phyloP scores from a whole-genome alignment of 148 eudicot species.

The Silene uniflora region DNA sequence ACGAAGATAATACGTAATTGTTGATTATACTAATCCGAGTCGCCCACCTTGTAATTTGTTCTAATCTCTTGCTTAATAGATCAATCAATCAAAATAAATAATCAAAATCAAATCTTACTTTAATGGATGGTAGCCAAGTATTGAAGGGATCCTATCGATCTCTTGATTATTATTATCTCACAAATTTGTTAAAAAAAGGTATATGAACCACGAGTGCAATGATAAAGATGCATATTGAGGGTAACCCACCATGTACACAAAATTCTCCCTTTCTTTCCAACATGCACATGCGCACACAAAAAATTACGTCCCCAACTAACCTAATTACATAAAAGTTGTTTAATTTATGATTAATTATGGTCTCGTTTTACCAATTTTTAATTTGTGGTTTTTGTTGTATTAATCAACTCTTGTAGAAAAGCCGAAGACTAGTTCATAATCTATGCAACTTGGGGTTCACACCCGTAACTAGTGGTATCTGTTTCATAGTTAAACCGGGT shows the following conservation, averaged over 20 bases:
- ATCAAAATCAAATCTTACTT: slow-evolving; percentile 19
- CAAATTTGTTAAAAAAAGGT: neutral
- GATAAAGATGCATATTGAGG: slow-evolving; percentile 21
- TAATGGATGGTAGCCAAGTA: slow-evolving; percentile 11
- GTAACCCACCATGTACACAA: slow-evolving; percentile 22
- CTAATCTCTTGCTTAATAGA: slow-evolving; percentile 26
- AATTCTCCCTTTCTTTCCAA: slow-evolving; percentile 11
- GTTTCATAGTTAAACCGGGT: no score
- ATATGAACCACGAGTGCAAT: slow-evolving; percentile 40
- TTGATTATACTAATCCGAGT: neutral
- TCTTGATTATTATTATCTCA: neutral
- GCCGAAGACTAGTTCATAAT: slow-evolving; percentile 9
- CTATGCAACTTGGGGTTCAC: no score
- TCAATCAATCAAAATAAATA: slow-evolving; percentile 19
- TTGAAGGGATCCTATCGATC: slow-evolving; percentile 24
- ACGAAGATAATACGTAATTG: neutral
- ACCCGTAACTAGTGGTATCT: no score
- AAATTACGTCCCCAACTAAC: slow-evolving; percentile 19
- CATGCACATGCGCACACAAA: slow-evolving; percentile 38
- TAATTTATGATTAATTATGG: neutral
- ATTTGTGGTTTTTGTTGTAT: neutral
- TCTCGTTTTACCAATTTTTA: neutral
- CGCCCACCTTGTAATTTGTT: slow-evolving; percentile 13
- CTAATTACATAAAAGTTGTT: slow-evolving; percentile 9
- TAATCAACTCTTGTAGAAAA: slow-evolving; percentile 10